These are phyloP conservation scores for Amphichorda felina DNA, from an alignment of 2,329 filamentous ascomycete species.

Conservation along the genomic window DNA sequence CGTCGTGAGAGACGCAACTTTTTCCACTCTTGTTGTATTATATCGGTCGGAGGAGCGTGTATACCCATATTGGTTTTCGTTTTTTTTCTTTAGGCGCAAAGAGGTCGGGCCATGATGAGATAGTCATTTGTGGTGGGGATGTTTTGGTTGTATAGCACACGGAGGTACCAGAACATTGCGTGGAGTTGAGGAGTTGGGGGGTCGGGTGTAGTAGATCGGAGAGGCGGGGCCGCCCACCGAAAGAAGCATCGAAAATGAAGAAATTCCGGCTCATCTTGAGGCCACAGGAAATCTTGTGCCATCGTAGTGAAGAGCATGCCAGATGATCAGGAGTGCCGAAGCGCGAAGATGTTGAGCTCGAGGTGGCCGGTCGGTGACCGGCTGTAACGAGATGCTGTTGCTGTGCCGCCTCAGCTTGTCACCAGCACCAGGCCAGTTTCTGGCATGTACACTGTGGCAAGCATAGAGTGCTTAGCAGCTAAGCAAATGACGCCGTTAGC, in stretches of 20 bases:
- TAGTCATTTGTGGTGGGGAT: not conserved
- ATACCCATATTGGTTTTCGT: conserved; percentile 6
- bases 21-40: conserved; percentile 10
- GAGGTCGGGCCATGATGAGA: not conserved
- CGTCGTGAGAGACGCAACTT: conserved; percentile 2
- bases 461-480: too few species aligned
- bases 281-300: too few species aligned
- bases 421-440: too few species aligned
- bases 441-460: too few species aligned
- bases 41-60: conserved; percentile 6
- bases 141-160: conserved; percentile 5
- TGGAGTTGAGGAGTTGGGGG: conserved; percentile 17
- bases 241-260: not conserved
- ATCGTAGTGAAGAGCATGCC: too few species aligned
- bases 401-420: too few species aligned
- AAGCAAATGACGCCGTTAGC: too few species aligned
- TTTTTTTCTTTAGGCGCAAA: conserved; percentile 5
- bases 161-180: conserved; percentile 14
- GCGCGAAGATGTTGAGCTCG: too few species aligned
- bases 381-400: too few species aligned
- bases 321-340: too few species aligned
- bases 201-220: not conserved
- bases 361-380: too few species aligned
- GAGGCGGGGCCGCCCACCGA: not conserved
- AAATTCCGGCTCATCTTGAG: not conserved